Percentiles rank a stretch among this genome's conserved stretches.
Evolutionary conservation across 495 filamentous ascomycete genomes (phyloP).

Genomic region (Halenospora varia): DNA sequence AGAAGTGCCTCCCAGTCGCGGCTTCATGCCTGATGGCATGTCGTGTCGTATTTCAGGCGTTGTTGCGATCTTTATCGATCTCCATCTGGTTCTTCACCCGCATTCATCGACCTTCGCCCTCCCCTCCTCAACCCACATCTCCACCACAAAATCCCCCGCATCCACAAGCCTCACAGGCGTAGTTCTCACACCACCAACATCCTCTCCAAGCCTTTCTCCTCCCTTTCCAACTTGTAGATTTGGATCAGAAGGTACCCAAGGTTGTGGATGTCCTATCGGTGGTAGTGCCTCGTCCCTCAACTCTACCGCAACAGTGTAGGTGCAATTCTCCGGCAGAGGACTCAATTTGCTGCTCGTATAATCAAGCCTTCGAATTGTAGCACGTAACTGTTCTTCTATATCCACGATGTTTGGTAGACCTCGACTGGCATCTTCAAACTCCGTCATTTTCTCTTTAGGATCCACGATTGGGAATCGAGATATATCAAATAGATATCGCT

Average conservation of each 20-base stretch:
- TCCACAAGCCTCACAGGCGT: conserved; percentile 55
- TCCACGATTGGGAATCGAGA: conserved; percentile 65
- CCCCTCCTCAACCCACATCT: conserved; percentile 65
- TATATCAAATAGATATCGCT: conserved; percentile 86
- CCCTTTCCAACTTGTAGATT: conserved; percentile 37
- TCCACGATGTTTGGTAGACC: conserved; percentile 39
- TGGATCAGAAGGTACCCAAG: conserved; percentile 60
- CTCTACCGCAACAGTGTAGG: conserved; percentile 85
- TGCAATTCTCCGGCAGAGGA: conserved; percentile 68
- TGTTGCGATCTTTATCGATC: too few species aligned
- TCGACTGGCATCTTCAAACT: conserved; percentile 33
- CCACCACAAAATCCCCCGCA: conserved; percentile 61
- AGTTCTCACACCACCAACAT: conserved; percentile 42
- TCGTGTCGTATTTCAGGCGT: too few species aligned
- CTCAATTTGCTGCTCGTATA: conserved; percentile 23
- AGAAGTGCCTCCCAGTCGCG: too few species aligned
- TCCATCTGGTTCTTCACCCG: too few species aligned
- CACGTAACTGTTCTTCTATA: conserved; percentile 70
- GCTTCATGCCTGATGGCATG: too few species aligned
- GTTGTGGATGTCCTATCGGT: conserved; percentile 70
- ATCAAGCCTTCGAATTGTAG: conserved; percentile 30
- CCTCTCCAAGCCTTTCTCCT: conserved; percentile 31
- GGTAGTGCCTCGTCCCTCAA: conserved; percentile 67
- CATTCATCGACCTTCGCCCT: conserved; percentile 18
- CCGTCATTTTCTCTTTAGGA: conserved; percentile 33